These are phyloP conservation scores for Batkoa obscura DNA, from an alignment of 371 early-diverging fungal species.

Conservation along the genomic window DNA sequence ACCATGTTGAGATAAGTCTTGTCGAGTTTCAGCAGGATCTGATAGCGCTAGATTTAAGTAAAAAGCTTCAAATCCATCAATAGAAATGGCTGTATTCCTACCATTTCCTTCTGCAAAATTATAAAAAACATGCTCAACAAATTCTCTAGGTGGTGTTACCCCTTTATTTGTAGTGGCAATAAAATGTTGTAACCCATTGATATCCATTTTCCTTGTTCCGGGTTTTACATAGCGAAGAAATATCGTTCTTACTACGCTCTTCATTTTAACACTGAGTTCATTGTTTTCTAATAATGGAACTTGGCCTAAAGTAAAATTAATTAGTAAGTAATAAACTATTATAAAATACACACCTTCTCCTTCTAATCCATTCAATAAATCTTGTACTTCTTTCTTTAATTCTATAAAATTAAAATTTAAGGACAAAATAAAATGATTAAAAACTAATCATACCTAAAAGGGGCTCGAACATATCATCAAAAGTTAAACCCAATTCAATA, in stretches of 20 bases:
- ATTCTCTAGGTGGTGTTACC: not conserved
- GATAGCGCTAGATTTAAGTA: not conserved
- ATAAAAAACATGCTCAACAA: conserved; percentile 1
- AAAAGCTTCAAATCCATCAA: not conserved
- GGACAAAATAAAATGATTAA: too few relatives aligned
- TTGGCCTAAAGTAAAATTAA: too few relatives aligned
- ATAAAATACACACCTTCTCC: too few relatives aligned
- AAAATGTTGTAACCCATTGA: not conserved
- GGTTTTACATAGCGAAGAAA: not conserved
- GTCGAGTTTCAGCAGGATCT: not conserved
- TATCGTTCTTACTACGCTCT: not conserved
- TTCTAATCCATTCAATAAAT: too few relatives aligned
- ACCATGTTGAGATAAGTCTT: not conserved
- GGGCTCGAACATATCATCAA: too few relatives aligned
- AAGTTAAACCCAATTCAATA: too few relatives aligned
- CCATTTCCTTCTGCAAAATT: too few relatives aligned
- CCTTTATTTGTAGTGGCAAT: not conserved
- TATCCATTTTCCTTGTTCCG: not conserved
- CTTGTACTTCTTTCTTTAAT: too few relatives aligned
- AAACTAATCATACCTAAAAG: too few relatives aligned
- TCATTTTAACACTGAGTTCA: not conserved
- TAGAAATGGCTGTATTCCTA: not conserved
- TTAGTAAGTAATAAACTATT: too few relatives aligned
- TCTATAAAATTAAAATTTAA: too few relatives aligned
- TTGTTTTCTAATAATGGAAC: not conserved